Evolutionary conservation across 1,284 basidiomycete species (phyloP), one percentile per base, ranked within the genome.

Genomic region (Hypsizygus ulmarius): DNA sequence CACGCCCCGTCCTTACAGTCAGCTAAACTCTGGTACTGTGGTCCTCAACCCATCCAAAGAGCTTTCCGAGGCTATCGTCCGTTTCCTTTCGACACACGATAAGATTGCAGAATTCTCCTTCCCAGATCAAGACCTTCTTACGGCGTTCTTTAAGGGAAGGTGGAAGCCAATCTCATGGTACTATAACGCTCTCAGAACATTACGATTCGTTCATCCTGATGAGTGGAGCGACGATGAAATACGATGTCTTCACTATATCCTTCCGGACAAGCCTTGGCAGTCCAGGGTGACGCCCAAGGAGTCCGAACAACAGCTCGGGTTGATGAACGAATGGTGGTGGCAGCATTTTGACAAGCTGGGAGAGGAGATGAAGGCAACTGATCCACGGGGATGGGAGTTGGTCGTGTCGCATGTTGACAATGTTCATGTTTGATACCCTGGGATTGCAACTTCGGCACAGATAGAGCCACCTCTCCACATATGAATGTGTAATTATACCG

Each of bases 61-160:
- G 10, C 72, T 85, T 6, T 74, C 79, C 49, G 53, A 71, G 7
- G 61, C 62, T 11, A 76, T 96, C 51, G 68, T 74, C 15, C 58
- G 79, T 33, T 81, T 80, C 64, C 79, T 97, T 43, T 64, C 74
- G 46, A 87, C 82, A 1, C 85, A 86, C 19, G 81, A 87, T 3
- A 75, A 81, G 5, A 75, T 97, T 11, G 59, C 80, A 3, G 75
- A 75, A 1, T 95, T 87, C 69, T 74, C 74, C 33, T 98, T 98
- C 66, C 86, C 93, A 1, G 95, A 98, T 64, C 95, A 98, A 67
- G 95, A 98, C 60, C 78, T 97, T 18, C 79, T 98, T 27, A 80
- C 93, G 1, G 81, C 80, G 28, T 82, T 84, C 60, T 97, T 95
- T 72, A 67, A 73, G 43, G 87, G 85, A 11, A 86, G 68, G 59